Conservation (phyloP, 352 stramenopile genomes). For the Globisporangium iwayamae region DNA sequence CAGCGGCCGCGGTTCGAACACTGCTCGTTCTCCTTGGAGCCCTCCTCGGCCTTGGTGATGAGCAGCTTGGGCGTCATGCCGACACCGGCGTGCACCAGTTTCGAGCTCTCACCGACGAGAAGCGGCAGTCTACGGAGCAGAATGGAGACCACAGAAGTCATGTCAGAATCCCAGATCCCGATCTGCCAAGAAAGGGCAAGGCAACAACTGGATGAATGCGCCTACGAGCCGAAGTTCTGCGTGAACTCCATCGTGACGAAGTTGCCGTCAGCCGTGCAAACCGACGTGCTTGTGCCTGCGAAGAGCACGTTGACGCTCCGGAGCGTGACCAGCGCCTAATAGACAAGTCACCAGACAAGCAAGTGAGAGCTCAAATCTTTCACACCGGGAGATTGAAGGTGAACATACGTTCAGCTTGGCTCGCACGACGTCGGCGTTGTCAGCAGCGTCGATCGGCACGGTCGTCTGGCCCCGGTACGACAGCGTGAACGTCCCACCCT, state of each 20-base stretch:
- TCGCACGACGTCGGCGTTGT: conserved; percentile 55
- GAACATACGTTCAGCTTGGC: conserved; percentile 64
- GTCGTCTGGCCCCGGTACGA: conserved; percentile 64
- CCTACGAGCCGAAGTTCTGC: conserved; percentile 70
- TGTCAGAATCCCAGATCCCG: background rate
- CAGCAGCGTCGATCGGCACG: conserved; percentile 52
- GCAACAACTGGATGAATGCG: background rate
- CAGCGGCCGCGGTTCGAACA: conserved; percentile 72
- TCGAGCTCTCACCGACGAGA: conserved; percentile 65
- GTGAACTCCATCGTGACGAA: conserved; percentile 77
- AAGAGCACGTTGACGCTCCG: conserved; percentile 55
- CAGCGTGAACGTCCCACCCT: conserved; percentile 72
- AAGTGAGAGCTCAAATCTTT: background rate
- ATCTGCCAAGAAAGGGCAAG: background rate
- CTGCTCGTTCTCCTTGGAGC: conserved; percentile 89
- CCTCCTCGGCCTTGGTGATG: conserved; percentile 60
- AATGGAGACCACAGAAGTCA: background rate
- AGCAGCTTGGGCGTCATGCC: conserved; percentile 42
- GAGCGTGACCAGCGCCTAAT: conserved; percentile 56
- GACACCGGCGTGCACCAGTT: conserved; percentile 51
- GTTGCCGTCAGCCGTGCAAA: conserved; percentile 64
- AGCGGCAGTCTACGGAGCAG: conserved; percentile 38
- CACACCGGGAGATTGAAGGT: background rate
- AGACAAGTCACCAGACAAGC: background rate
- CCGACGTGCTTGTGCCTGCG: conserved; percentile 43